Evolutionary conservation across 2,329 filamentous ascomycete species (phyloP), one percentile per base, ranked within the genome.

Genomic region (Epichloe festucae): DNA sequence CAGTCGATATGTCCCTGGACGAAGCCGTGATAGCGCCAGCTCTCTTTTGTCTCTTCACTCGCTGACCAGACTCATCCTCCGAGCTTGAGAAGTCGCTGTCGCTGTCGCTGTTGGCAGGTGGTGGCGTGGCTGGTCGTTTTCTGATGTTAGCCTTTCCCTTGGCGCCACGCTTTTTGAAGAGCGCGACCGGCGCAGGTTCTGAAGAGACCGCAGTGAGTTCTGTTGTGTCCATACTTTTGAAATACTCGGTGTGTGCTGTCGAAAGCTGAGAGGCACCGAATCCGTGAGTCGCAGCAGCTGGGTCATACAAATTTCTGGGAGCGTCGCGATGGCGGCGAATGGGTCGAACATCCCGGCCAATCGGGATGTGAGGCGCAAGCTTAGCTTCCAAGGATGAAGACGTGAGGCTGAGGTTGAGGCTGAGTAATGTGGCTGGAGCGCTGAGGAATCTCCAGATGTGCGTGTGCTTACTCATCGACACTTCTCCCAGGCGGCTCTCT

Each of bases 121-220:
- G 85, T 50, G 89, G 88, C 39, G 89, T 87, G 31, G 84, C 81
- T 19, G 86, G 79, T 57, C 87, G 82, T 73, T 95, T 95, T 63
- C 90, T 82, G 51, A 90, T 73, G 62, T 83, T 89, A 48, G 82
- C 77, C 63, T 87, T 90, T 55, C 77, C 78, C 65, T 89, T 94
- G 62, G 78, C 78, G 57, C 81, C 77, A 65, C 90, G 81, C 68
- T 93, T 95, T 68, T 95, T 96, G 78, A 96, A 96, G 49, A 87
- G 67, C 14, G 84, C 78, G 12, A 83, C 74, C 0, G 79, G 77
- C 2, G 70, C 71, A 31, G 4, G 40, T 38, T 11, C 42, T 19
- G 49, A 23, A 34, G 36, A 48, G 11, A 42, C 21, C 10, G 48
- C 5, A 5, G 8, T 31, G 5, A 34, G 5, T 34, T 54, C 46